phyloP scores from a whole-genome alignment of 345 rosid species.

The Capsella bursapastoris region DNA sequence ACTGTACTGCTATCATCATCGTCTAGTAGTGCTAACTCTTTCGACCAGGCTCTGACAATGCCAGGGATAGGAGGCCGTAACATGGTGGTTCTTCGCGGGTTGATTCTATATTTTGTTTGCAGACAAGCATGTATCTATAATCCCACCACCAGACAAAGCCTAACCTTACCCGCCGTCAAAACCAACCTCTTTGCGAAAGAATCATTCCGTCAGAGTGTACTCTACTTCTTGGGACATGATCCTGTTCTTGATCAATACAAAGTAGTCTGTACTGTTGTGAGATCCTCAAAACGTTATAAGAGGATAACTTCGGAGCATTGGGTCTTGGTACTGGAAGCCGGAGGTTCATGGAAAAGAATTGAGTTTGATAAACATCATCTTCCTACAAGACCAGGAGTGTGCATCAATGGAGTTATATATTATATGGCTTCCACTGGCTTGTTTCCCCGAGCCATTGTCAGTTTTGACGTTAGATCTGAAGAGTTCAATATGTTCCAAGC shows the following conservation, averaged over 20 bases:
- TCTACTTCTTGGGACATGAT: conserved; percentile 17
- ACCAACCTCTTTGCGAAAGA: background rate
- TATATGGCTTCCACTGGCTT: no score
- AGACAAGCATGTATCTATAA: conserved; percentile 12
- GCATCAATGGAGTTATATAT: no score
- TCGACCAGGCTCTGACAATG: background rate
- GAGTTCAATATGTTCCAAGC: no score
- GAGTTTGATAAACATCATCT: no score
- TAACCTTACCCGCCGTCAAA: background rate
- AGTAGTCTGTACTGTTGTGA: background rate
- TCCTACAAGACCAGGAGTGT: no score
- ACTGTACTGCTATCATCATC: background rate
- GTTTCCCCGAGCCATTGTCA: no score
- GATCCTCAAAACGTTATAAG: fast-evolving
- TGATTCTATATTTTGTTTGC: conserved; percentile 10
- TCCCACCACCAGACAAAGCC: conserved; percentile 20
- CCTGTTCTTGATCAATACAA: conserved; percentile 32
- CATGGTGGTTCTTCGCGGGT: conserved; percentile 11
- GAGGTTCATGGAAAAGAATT: background rate
- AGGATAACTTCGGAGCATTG: background rate
- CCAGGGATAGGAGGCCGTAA: conserved; percentile 9
- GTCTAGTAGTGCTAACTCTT: background rate
- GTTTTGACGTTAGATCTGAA: no score
- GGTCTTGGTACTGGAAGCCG: conserved; percentile 16
- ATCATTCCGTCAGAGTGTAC: fast-evolving